Percentiles rank a stretch among this genome's conserved stretches.
Evolutionary conservation across 345 rosid genomes (phyloP).

Genomic region (Lagerstroemia speciosa): DNA sequence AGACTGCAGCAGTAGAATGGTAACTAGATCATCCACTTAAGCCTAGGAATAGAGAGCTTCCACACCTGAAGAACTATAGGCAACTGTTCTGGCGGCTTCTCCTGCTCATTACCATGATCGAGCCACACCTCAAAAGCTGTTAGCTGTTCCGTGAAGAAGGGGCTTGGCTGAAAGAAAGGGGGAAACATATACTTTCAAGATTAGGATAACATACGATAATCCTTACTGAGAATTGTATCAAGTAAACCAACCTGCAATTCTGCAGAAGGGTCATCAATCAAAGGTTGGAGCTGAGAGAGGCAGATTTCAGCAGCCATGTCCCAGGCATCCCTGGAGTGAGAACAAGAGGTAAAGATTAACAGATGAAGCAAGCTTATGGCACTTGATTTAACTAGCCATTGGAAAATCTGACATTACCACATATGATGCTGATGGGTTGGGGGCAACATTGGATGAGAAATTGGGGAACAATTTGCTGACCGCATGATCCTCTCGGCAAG

Average conservation of each 20-base stretch:
- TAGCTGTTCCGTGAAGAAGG: slow-evolving; percentile 89
- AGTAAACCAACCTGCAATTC: slow-evolving; percentile 68
- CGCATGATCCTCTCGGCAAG: slow-evolving; percentile 99
- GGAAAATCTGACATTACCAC: slow-evolving; percentile 51
- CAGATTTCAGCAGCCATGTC: slow-evolving; percentile 99
- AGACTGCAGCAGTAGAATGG: not conserved
- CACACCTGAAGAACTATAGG: slow-evolving; percentile 98
- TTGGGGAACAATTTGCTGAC: slow-evolving; percentile 95
- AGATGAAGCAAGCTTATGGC: not conserved
- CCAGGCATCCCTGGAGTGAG: slow-evolving; percentile 89
- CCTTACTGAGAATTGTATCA: not conserved
- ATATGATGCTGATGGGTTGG: slow-evolving; percentile 99
- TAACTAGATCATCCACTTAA: not conserved
- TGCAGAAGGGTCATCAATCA: slow-evolving; percentile 67
- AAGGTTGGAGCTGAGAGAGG: slow-evolving; percentile 89
- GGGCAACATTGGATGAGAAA: slow-evolving; percentile 92
- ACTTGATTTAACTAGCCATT: not conserved
- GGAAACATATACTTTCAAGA: not conserved
- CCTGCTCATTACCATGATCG: slow-evolving; percentile 94
- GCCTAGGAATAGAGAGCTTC: slow-evolving; percentile 10
- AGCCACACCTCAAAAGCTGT: slow-evolving; percentile 99
- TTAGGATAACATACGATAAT: not conserved
- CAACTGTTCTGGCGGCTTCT: slow-evolving; percentile 97
- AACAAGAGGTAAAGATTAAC: slow-evolving; percentile 1
- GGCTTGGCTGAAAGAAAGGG: slow-evolving; percentile 67